Evolutionary conservation across 495 filamentous ascomycete genomes (phyloP).

Genomic region (Daldinia caldariorum): DNA sequence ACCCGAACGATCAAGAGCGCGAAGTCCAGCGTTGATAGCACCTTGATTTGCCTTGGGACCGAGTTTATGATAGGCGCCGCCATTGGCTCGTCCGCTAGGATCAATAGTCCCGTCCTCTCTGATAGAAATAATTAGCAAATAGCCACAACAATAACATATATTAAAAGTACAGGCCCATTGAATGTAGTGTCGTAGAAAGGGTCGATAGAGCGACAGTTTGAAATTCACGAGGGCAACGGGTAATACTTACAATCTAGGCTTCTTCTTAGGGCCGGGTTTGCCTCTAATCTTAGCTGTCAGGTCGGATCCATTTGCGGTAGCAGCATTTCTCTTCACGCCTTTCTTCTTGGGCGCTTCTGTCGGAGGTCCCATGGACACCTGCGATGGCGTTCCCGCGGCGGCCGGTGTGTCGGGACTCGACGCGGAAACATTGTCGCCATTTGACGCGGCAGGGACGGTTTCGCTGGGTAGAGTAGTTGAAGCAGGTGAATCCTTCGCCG

Average conservation of each 20-base stretch:
- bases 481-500: conserved; percentile 45
- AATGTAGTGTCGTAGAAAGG: not conserved
- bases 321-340: conserved; percentile 61
- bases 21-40: conserved; percentile 95
- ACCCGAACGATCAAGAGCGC: conserved; percentile 89
- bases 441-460: conserved; percentile 38
- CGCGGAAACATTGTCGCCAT: conserved; percentile 59
- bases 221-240: not conserved
- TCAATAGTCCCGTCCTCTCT: conserved; percentile 72
- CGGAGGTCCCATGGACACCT: conserved; percentile 61
- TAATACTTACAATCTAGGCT: conserved; percentile 83
- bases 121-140: conserved; percentile 49
- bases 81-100: conserved; percentile 47
- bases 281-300: conserved; percentile 75
- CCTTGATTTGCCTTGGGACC: conserved; percentile 98
- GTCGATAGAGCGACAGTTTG: not conserved
- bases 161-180: conserved; percentile 2
- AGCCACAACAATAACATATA: conserved; percentile 20
- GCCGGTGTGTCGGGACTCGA: conserved; percentile 59
- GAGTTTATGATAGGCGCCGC: conserved; percentile 72
- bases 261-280: conserved; percentile 96
- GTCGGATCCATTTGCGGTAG: conserved; percentile 60
- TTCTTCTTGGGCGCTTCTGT: conserved; percentile 69
- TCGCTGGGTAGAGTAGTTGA: conserved; percentile 37
- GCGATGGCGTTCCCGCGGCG: conserved; percentile 54